Evolutionary conservation across 345 rosid genomes (phyloP), one percentile per base, ranked within the genome.

Genomic region (Corymbia maculata): DNA sequence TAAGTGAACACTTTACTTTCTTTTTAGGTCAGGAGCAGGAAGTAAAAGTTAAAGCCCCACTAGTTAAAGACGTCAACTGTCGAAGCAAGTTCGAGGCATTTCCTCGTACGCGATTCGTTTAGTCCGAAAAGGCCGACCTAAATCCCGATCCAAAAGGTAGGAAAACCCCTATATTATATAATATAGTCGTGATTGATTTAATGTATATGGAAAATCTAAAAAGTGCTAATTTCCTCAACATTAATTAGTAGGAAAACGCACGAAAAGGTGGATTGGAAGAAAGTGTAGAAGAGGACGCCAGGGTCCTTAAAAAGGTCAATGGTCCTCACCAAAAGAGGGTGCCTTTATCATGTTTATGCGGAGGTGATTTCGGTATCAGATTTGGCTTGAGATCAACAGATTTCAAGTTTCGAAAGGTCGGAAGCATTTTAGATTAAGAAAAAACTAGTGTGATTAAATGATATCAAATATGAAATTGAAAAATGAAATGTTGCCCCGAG

Each of bases 401-500:
- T 70, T 36, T 21, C 9, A 19, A 26, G 26, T 75, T 36, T 75
- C 82, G 9, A 19, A 75, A 75, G 4, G 82, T 9, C 36, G 3
- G 49, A 19, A 14, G 7, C 19, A 26, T 9, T 68, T 16, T 16
- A 10, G 13, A 3, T 32, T 9, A 17, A 16, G 45, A 2, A 9
- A 10, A 42, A 21, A 75, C 21, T 8, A 4, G 4, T 1, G 8
- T 6, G 24, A 36, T 4, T 9, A 26, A 75, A 13, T 19, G 8
- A 0, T 42, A 42, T 42, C 13, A 75, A 17, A 36, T 75, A 75
- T 6, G 13, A 42, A 75, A 14, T 36, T 75, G 16, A 70, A 70
- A 75, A 5, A 19, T 8, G 84, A 36, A 11, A 5, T 0, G 0
- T 21, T 2, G 15, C 28, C 84, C 2, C 2, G 0, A 75, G 26